Conservation (phyloP, 352 stramenopile genomes). For the Thalassiosira oceanica region DNA sequence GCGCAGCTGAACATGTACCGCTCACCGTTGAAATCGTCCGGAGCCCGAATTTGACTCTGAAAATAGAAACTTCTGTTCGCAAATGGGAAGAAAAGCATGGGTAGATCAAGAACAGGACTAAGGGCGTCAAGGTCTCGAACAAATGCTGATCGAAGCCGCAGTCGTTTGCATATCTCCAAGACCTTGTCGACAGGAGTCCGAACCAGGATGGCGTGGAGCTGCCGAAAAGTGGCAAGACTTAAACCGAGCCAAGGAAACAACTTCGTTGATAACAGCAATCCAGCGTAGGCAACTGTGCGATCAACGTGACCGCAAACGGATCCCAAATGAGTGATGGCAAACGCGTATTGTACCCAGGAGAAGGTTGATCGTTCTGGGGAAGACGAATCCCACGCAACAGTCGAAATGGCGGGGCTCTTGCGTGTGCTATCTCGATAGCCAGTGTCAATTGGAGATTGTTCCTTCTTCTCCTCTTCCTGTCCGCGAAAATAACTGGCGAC, state of each 20-base stretch:
- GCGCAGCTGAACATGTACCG: conserved; percentile 76
- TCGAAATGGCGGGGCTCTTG: conserved; percentile 28
- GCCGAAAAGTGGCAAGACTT: conserved; percentile 33
- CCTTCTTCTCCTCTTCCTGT: conserved; percentile 50
- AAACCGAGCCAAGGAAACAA: conserved; percentile 57
- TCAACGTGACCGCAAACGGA: conserved; percentile 58
- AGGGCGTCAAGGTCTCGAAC: conserved; percentile 46
- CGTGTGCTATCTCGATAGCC: background rate
- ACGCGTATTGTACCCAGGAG: conserved; percentile 70
- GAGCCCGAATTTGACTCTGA: conserved; percentile 58
- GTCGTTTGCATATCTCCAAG: conserved; percentile 22
- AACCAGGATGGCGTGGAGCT: conserved; percentile 58
- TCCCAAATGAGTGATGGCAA: conserved; percentile 64
- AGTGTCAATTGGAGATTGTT: conserved; percentile 11
- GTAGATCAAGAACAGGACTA: conserved; percentile 69
- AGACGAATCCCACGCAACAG: conserved; percentile 63
- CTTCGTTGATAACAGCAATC: conserved; percentile 57
- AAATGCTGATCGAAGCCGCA: conserved; percentile 18
- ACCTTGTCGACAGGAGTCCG: conserved; percentile 43
- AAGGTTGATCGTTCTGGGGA: conserved; percentile 56
- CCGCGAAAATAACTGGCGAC: background rate
- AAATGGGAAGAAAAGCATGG: conserved; percentile 81
- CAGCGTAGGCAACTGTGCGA: conserved; percentile 57
- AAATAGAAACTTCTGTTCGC: conserved; percentile 76
- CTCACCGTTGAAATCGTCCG: conserved; percentile 65